These are phyloP conservation scores for Thelephora aurantiotincta DNA, from an alignment of 768 basidiomycete genomes.

Conservation along the genomic window DNA sequence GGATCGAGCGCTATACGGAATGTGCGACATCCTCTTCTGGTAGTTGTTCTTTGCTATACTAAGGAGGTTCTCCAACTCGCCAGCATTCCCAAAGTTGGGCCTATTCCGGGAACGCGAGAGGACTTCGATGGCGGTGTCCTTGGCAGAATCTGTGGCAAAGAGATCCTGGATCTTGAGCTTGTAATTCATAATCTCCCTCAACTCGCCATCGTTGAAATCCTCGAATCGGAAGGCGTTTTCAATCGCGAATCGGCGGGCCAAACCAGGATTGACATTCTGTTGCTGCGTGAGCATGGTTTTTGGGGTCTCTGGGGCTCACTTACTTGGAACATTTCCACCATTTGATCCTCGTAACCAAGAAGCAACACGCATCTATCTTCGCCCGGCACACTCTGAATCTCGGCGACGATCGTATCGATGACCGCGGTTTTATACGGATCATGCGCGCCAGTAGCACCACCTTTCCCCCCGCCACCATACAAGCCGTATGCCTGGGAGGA, in stretches of 20 bases:
- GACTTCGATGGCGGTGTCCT: constrained; percentile 37
- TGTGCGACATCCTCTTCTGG: constrained; percentile 11
- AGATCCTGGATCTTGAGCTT: constrained; percentile 49
- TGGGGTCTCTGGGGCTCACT: constrained; percentile 1
- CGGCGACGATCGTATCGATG: constrained; percentile 63
- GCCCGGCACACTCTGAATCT: constrained; percentile 53
- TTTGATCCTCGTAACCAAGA: constrained; percentile 50
- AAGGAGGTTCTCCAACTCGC: constrained; percentile 20
- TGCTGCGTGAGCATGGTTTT: background rate
- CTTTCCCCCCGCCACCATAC: constrained; percentile 49
- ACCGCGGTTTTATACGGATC: constrained; percentile 54
- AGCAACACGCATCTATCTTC: constrained; percentile 59
- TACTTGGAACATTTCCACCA: constrained; percentile 67
- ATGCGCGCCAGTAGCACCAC: constrained; percentile 18
- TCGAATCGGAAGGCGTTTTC: constrained; percentile 59
- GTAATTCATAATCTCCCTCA: constrained; percentile 34
- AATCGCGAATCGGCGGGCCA: constrained; percentile 51
- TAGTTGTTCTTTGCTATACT: constrained; percentile 13
- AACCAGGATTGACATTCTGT: constrained; percentile 58
- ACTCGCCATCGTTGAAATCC: constrained; percentile 42
- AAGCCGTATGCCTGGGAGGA: constrained; percentile 53
- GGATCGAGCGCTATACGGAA: constrained; percentile 7
- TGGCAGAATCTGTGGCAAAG: constrained; percentile 39
- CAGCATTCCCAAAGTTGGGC: constrained; percentile 20
- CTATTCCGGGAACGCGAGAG: constrained; percentile 15